phyloP scores from a whole-genome alignment of 2,329 filamentous ascomycete genomes.

The Cladosporium sp. region DNA sequence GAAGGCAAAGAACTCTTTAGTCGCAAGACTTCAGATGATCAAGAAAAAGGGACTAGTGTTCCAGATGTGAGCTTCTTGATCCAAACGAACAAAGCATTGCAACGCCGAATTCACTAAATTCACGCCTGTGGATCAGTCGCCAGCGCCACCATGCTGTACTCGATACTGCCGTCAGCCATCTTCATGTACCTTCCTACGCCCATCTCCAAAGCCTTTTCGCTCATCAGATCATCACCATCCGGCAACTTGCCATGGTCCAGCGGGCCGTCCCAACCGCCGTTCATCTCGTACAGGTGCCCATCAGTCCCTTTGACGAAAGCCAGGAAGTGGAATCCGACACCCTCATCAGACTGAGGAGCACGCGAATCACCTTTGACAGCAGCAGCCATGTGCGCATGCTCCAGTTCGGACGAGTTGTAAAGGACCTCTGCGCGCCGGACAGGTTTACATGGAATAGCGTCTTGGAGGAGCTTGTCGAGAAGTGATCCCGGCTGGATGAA shows the following conservation, averaged over 20 bases:
- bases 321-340: constrained; percentile 42
- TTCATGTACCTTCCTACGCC: constrained; percentile 38
- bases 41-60: no score
- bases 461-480: constrained; percentile 42
- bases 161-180: constrained; percentile 36
- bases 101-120: neutral
- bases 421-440: constrained; percentile 48
- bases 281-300: constrained; percentile 45
- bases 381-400: constrained; percentile 40
- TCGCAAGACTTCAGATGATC: no score
- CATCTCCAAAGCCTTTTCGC: constrained; percentile 37
- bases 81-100: neutral
- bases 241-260: constrained; percentile 39
- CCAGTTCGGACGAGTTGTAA: constrained; percentile 45
- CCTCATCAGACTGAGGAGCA: constrained; percentile 28
- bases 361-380: constrained; percentile 40
- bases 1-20: no score
- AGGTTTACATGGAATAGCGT: constrained; percentile 42
- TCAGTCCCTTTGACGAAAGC: constrained; percentile 45
- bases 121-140: neutral
- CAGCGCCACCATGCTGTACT: constrained; percentile 44
- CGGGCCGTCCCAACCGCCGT: constrained; percentile 42
- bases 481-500: constrained; percentile 42
- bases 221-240: constrained; percentile 43
- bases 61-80: no score